Conservation (phyloP, 108 stramenopile genomes). For the Aurantiochytrium sp. region DNA sequence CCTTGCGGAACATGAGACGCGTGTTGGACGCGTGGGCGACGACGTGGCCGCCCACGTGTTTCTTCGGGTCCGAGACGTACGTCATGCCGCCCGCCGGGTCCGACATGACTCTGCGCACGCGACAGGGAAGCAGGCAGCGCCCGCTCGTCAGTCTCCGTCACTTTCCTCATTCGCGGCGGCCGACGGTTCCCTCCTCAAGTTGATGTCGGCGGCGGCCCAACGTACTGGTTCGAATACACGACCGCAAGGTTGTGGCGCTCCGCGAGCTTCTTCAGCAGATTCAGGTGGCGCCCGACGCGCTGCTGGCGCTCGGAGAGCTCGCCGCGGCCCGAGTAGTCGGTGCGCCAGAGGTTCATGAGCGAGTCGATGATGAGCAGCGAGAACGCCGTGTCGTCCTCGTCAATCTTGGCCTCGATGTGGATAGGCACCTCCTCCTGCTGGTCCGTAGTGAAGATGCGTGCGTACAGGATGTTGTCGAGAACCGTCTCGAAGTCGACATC, state of each 20-base stretch:
- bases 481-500: constrained; percentile 50
- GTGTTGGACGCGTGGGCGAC: constrained; percentile 61
- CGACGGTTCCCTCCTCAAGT: too few species aligned
- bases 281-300: constrained; percentile 60
- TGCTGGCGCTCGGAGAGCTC: constrained; percentile 63
- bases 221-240: constrained; percentile 45
- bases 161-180: not conserved
- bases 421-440: constrained; percentile 36
- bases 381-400: constrained; percentile 38
- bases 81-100: constrained; percentile 54
- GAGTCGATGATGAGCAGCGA: constrained; percentile 57
- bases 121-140: too few species aligned
- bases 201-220: too few species aligned
- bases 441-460: constrained; percentile 37
- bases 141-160: not conserved
- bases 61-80: constrained; percentile 64
- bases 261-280: constrained; percentile 39
- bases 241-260: constrained; percentile 60
- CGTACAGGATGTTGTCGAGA: constrained; percentile 51
- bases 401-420: not conserved
- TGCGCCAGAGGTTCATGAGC: constrained; percentile 52
- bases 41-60: constrained; percentile 62
- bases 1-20: constrained; percentile 58
- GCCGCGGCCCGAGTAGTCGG: constrained; percentile 50
- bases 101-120: not conserved